A percentile compares a stretch with the other conserved stretches of the same genome.
Evolutionary conservation across 306 rosid species (phyloP).

Genomic region (Pyrus bretschneideri): DNA sequence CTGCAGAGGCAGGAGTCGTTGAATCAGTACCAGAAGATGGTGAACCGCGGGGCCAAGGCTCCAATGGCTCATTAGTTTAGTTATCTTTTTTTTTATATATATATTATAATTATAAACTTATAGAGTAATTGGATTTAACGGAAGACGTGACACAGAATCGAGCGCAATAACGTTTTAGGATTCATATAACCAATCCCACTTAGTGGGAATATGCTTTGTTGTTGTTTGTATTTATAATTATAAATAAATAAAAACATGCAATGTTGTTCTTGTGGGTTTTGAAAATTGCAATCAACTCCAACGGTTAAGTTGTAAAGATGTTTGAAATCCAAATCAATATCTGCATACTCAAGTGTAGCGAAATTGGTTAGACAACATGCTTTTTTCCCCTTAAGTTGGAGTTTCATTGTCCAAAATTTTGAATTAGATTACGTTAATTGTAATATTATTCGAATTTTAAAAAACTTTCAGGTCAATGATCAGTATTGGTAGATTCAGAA

Average conservation of each 20-base stretch:
- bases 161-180: rapidly evolving
- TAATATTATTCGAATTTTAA: no score
- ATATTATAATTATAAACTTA: neutral
- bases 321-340: no score
- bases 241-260: neutral
- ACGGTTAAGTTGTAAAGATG: neutral
- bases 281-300: neutral
- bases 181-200: rapidly evolving
- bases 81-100: neutral
- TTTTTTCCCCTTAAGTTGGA: no score
- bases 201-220: rapidly evolving
- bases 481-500: no score
- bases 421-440: no score
- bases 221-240: no score
- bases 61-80: neutral
- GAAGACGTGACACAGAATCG: rapidly evolving
- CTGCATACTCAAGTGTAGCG: no score
- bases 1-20: conserved; percentile 88
- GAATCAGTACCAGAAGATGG: conserved; percentile 63
- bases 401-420: no score
- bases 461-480: no score
- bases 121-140: no score
- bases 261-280: no score
- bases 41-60: conserved; percentile 27
- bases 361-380: no score